Evolutionary conservation across 106 monocot species (phyloP), one percentile per base, ranked within the genome.

Genomic region (Allium sativum): DNA sequence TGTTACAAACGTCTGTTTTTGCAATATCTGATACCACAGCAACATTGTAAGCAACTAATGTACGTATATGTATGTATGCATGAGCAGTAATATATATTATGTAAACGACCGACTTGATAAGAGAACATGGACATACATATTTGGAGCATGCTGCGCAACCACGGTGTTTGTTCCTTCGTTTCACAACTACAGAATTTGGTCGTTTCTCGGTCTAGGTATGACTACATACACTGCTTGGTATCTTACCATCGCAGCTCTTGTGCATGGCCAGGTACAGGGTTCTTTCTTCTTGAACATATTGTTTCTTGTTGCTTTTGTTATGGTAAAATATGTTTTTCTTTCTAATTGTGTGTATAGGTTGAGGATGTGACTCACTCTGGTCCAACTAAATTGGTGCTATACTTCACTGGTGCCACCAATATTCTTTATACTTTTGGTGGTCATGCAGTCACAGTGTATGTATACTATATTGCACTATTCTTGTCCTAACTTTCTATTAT

Each of bases 341-440:
- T 56, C 2, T 22, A 21, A 22, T 56, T 8, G 20, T 21, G 7
- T 7, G 52, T 54, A 14, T 72, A 91, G 92, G 84, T 55, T 0
- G 59, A 59, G 10, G 84, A 61, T 15, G 81, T 77, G 60, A 48
- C 56, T 6, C 92, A 92, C 74, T 60, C 74, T 5, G 92, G 69
- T 10, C 92, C 92, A 9, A 72, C 73, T 10, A 83, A 79, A 72
- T 62, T 92, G 11, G 84, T 92, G 10, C 74, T 92, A 18, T 92
- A 92, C 83, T 92, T 92, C 87, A 92, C 92, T 57, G 92, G 92
- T 56, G 92, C 92, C 73, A 92, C 92, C 65, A 92, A 92, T 67
- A 87, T 92, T 12, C 87, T 92, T 65, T 92, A 87, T 74, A 92
- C 92, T 65, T 92, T 92, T 78, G 92, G 92, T 43, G 92, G 92